Conservation (phyloP, 768 basidiomycete genomes). For the Pleurotus salmoneostramineus region DNA sequence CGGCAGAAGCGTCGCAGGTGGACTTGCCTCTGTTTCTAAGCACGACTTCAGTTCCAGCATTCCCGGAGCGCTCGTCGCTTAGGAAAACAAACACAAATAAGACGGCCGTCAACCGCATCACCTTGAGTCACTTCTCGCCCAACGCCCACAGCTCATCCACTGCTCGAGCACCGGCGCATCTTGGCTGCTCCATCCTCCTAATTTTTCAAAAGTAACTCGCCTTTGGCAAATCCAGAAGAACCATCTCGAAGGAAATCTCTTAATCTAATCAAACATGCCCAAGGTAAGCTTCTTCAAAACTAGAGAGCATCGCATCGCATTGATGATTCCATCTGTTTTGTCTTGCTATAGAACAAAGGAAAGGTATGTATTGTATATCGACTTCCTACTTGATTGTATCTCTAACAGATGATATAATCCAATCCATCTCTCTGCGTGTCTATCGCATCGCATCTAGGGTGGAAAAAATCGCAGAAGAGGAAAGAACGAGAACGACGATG, state of each 20-base stretch:
- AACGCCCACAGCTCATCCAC: background rate
- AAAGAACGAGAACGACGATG: slow-evolving; percentile 99
- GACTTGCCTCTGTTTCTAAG: too few relatives aligned
- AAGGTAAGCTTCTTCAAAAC: slow-evolving; percentile 32
- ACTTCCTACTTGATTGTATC: too few relatives aligned
- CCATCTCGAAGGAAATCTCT: background rate
- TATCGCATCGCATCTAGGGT: slow-evolving; percentile 50
- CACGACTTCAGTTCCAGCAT: too few relatives aligned
- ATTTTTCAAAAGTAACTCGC: background rate
- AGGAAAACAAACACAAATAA: background rate
- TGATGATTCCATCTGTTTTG: slow-evolving; percentile 14
- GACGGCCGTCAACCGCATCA: background rate
- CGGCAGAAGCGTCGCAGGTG: too few relatives aligned
- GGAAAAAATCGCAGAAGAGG: slow-evolving; percentile 99
- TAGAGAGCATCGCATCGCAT: slow-evolving; percentile 8
- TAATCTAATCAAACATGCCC: slow-evolving; percentile 32
- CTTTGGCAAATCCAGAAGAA: background rate
- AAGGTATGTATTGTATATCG: slow-evolving; percentile 37
- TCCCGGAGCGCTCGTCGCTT: too few relatives aligned
- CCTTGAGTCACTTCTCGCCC: slow-evolving; percentile 1
- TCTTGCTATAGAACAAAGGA: slow-evolving; percentile 59
- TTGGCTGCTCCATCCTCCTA: background rate
- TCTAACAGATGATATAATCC: too few relatives aligned
- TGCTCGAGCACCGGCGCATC: slow-evolving; percentile 1
- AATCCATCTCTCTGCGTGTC: background rate